Base-by-base conservation (phyloP, 164 flowering plant genomes). In the Berberis vulgaris region DNA sequence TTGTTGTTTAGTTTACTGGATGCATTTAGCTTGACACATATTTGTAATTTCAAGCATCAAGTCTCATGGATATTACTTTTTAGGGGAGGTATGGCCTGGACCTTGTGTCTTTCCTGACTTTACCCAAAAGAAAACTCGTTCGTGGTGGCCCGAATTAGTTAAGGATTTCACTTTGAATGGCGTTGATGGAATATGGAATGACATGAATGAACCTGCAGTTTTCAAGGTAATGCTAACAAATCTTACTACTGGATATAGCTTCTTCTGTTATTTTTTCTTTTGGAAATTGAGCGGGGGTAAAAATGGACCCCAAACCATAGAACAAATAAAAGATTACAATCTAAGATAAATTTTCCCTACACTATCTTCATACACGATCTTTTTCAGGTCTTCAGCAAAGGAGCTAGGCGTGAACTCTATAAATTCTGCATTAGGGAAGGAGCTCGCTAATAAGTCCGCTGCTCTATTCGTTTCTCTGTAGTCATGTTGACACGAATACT, bases 101-200 rank as follows among this genome's bases (percentile, higher is more conserved):
- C 83, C 89, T 61, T 90, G 98, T 78, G 97, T 93, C 57, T 93
- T 93, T 69, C 98, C 98, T 44, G 98, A 93, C 68, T 93, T 71
- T 73, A 87, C 96, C 5, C 94, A 87, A 70, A 77, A 85, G 62
- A 84, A 80, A 73, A 69, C 80, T 59, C 94, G 97, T 54, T 74
- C 75, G 11, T 93, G 98, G 98, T 93, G 98, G 98, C 87, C 92
- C 53, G 61, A 73, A 67, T 73, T 88, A 65, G 97, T 93, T 38
- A 90, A 85, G 71, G 95, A 88, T 57, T 93, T 93, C 49, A 60
- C 72, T 70, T 72, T 81, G 54, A 85, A 88, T 79, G 98, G 97
- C 61, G 98, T 90, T 73, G 98, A 90, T 80, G 98, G 98, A 50
- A 85, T 93, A 76, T 94, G 98, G 98, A 94, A 94, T 73, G 98